Base-by-base conservation (phyloP, 495 filamentous ascomycete species). In the Podospora fimiseda region DNA sequence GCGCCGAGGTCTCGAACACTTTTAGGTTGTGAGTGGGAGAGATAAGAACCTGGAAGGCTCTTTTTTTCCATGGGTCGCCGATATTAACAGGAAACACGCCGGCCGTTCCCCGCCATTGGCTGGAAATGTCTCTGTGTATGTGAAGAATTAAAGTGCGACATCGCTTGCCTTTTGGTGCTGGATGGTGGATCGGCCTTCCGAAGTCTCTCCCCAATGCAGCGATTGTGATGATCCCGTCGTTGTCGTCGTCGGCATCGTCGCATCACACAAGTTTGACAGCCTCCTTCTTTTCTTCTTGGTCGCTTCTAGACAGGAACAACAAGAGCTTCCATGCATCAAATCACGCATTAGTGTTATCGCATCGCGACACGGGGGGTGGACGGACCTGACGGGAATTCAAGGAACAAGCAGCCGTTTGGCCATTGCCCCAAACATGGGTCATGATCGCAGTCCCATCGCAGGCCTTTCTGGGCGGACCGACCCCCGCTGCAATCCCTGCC, bases 401-500 rank as follows among this genome's bases (percentile, higher is more conserved):
- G 41, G 37, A 48, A n/a, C 38, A 52, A n/a, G 9, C 47, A 51
- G 51, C 48, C 48, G 53, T 46, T 52, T 18, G 43, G 19, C 48
- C 48, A 51, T 19, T 21, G 56, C 44, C 58, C 60, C 58, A 63
- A 51, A 58, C 33, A 37, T 37, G n/a, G n/a, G n/a, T 20, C 42
- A 44, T 14, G 20, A 15, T 22, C 21, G 20, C 42, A n/a, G 16
- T 23, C 42, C 20, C 42, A 22, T 23, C 19, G 39, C 4, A 9
- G 39, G 44, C n/a, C 44, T 33, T 50, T 50, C 52, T 40, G 44
- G 39, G 43, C 24, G 49, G 36, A 40, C 27, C 15, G 49, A 48
- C 60, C 63, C 62, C 64, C 64, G 60, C 60, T 61, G 57, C 58
- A 40, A 56, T 58, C 60, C 62, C 50, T 59, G 57, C 57, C 60